phyloP scores from a whole-genome alignment of 2,329 filamentous ascomycete genomes.

The Hawksworthiomyces lignivorus region DNA sequence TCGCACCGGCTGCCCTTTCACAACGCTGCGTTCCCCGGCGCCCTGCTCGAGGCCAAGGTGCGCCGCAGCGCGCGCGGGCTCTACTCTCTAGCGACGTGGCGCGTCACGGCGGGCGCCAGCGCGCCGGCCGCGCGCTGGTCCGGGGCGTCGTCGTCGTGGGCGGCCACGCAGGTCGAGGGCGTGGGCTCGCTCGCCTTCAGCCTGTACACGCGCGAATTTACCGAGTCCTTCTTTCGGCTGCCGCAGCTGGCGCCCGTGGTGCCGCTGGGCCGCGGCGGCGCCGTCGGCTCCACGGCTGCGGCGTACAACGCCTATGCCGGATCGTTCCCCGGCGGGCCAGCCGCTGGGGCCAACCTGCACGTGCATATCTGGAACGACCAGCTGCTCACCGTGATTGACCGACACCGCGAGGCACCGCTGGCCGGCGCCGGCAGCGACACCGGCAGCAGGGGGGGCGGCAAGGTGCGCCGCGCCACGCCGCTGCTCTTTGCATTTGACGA shows the following conservation, averaged over 20 bases:
- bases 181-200: conserved; percentile 13
- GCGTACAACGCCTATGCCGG: no score
- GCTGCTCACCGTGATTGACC: conserved; percentile 13
- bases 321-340: no score
- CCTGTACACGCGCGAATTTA: conserved; percentile 11
- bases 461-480: conserved; percentile 10
- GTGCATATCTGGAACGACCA: conserved; percentile 16
- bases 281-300: no score
- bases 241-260: conserved; percentile 6
- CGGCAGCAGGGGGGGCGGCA: no score
- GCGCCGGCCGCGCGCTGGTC: not conserved
- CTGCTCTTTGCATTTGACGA: conserved; percentile 14
- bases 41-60: conserved; percentile 8
- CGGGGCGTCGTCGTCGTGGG: not conserved
- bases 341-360: not conserved
- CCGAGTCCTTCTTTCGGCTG: conserved; percentile 8
- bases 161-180: not conserved
- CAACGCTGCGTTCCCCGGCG: conserved; percentile 3
- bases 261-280: not conserved
- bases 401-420: conserved; percentile 5
- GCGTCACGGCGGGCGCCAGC: not conserved
- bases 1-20: conserved; percentile 5
- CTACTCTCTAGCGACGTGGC: conserved; percentile 12
- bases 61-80: conserved; percentile 10
- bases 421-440: no score